Evolutionary conservation across 305 asterid genomes (phyloP).

Genomic region (Caryopteris hybrid): DNA sequence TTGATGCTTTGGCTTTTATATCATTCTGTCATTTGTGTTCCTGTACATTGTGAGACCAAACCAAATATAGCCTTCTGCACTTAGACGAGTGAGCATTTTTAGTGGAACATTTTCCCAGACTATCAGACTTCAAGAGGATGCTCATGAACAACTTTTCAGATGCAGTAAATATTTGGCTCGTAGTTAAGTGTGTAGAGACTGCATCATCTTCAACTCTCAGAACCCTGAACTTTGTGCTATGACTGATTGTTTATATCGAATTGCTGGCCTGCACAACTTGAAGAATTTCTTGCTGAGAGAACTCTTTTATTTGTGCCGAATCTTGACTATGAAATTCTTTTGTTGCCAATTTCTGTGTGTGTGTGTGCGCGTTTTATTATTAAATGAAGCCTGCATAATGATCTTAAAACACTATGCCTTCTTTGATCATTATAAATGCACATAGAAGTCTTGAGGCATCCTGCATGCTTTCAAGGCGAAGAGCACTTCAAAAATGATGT

Average conservation of each 20-base stretch:
- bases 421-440: not conserved
- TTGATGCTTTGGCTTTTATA: not conserved
- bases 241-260: not conserved
- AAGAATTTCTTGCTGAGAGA: not conserved
- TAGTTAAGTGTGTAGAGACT: not conserved
- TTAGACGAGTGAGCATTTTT: not conserved
- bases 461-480: not conserved
- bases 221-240: not conserved
- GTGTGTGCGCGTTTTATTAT: not conserved
- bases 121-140: not conserved
- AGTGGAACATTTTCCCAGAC: not conserved
- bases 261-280: not conserved
- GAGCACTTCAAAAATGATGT: not conserved
- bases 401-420: not conserved
- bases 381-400: not conserved
- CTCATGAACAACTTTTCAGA: not conserved
- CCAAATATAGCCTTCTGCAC: not conserved
- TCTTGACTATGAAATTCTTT: not conserved
- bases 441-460: not conserved
- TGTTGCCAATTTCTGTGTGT: not conserved
- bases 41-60: not conserved
- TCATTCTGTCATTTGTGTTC: not conserved
- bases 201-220: not conserved
- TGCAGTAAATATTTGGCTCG: not conserved
- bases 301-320: not conserved